phyloP scores from a whole-genome alignment of 805 yeast species.

The Wickerhamomyces bisporus region DNA sequence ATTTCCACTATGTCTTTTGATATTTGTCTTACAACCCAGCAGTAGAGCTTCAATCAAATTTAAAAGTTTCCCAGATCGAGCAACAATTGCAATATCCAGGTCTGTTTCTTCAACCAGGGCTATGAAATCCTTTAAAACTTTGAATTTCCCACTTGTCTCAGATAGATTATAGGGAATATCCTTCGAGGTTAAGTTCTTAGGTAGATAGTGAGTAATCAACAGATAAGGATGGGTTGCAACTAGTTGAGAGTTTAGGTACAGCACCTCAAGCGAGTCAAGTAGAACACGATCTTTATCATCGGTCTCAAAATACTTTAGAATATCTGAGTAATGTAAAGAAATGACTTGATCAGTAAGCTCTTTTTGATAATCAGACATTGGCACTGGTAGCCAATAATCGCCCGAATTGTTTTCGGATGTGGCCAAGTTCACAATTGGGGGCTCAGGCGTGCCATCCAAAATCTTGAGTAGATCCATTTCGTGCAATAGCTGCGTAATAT shows the following conservation, averaged over 20 bases:
- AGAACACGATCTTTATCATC: conserved; percentile 49
- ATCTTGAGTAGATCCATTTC: conserved; percentile 66
- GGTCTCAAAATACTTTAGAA: conserved; percentile 75
- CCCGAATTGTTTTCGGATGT: conserved; percentile 32
- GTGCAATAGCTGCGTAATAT: no score
- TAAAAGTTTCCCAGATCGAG: conserved; percentile 61
- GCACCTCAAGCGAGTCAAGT: conserved; percentile 68
- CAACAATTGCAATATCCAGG: conserved; percentile 62
- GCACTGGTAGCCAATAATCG: conserved; percentile 75
- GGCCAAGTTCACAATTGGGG: conserved; percentile 49
- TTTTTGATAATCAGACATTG: conserved; percentile 81
- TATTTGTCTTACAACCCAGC: conserved; percentile 52
- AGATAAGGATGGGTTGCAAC: conserved; percentile 89
- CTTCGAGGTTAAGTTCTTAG: conserved; percentile 66
- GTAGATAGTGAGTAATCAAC: conserved; percentile 78
- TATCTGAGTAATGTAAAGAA: conserved; percentile 86
- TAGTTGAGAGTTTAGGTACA: conserved; percentile 68
- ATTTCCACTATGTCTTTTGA: conserved; percentile 59
- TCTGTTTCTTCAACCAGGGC: conserved; percentile 42
- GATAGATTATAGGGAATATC: conserved; percentile 67
- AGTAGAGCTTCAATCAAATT: conserved; percentile 72
- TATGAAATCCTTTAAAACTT: conserved; percentile 59
- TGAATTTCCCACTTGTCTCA: conserved; percentile 82
- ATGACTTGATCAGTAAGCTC: conserved; percentile 89
- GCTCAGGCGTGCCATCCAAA: conserved; percentile 80